Evolutionary conservation across 352 stramenopile genomes (phyloP).

Genomic region (Pythium insidiosum): DNA sequence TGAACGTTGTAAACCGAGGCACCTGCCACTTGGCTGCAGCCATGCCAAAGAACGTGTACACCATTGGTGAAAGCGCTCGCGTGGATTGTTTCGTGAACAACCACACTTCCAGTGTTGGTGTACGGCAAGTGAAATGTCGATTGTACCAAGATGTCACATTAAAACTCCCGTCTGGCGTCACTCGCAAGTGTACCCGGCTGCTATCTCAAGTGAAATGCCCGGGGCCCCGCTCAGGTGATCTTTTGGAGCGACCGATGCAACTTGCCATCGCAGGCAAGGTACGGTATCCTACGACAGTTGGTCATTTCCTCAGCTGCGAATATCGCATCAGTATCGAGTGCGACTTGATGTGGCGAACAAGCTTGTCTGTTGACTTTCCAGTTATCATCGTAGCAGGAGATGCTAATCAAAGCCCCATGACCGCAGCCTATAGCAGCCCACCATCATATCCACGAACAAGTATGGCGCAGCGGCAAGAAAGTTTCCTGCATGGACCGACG

Average conservation of each 20-base stretch:
- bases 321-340: conserved; percentile 61
- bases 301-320: conserved; percentile 45
- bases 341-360: conserved; percentile 25
- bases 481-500: too few relatives aligned
- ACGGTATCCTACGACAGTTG: conserved; percentile 41
- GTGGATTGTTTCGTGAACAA: conserved; percentile 73
- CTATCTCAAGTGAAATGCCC: conserved; percentile 46
- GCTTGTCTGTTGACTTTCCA: conserved; percentile 18
- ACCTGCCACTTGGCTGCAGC: conserved; percentile 53
- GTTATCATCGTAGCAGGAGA: conserved; percentile 17
- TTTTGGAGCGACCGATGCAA: conserved; percentile 54
- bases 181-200: conserved; percentile 29
- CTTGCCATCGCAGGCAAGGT: conserved; percentile 42
- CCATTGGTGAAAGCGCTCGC: conserved; percentile 40
- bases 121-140: conserved; percentile 40
- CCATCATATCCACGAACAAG: conserved; percentile 7
- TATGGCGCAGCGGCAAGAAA: too few relatives aligned
- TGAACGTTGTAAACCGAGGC: conserved; percentile 45
- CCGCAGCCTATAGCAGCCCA: conserved; percentile 7
- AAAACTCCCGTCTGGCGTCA: conserved; percentile 22
- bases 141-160: conserved; percentile 59
- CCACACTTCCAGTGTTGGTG: conserved; percentile 39
- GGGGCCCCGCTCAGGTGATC: conserved; percentile 33
- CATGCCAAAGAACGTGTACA: conserved; percentile 57
- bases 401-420: conserved; percentile 1